phyloP scores from a whole-genome alignment of 768 basidiomycete species.

The Tulasnella sp. region DNA sequence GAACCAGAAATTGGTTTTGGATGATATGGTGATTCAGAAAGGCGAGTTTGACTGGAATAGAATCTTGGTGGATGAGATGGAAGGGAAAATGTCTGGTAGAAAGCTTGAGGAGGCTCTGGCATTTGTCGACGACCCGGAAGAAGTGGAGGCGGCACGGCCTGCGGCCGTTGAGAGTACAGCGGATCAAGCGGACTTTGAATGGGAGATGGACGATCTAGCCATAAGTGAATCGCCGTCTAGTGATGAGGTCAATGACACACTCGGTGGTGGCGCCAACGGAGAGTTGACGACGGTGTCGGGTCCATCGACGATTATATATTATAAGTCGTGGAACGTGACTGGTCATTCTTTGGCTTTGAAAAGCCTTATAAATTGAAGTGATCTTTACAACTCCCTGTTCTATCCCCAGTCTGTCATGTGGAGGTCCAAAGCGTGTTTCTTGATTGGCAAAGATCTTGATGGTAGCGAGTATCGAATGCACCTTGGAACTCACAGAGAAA shows the following conservation, averaged over 20 bases:
- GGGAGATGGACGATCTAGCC: slow-evolving; percentile 30
- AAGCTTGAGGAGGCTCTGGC: slow-evolving; percentile 61
- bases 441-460: too few species aligned
- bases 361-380: neutral
- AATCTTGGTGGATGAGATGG: slow-evolving; percentile 50
- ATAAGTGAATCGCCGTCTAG: too few species aligned
- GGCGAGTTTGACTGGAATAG: slow-evolving; percentile 94
- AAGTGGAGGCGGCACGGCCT: slow-evolving; percentile 66
- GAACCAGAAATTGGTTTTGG: slow-evolving; percentile 91
- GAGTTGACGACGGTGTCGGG: slow-evolving; percentile 46
- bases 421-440: too few species aligned
- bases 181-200: slow-evolving; percentile 68
- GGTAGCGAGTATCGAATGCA: too few species aligned
- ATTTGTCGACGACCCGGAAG: slow-evolving; percentile 81
- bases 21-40: slow-evolving; percentile 83
- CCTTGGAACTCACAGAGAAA: too few species aligned
- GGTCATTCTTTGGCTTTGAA: slow-evolving; percentile 42
- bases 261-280: slow-evolving; percentile 18
- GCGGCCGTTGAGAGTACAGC: slow-evolving; percentile 65
- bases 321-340: slow-evolving; percentile 45
- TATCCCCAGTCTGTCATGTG: too few species aligned
- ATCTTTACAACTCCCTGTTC: too few species aligned
- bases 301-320: slow-evolving; percentile 82
- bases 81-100: slow-evolving; percentile 20
- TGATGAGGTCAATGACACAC: too few species aligned